Conservation (phyloP, 2,329 filamentous ascomycete species). For the Colletotrichum melonis region DNA sequence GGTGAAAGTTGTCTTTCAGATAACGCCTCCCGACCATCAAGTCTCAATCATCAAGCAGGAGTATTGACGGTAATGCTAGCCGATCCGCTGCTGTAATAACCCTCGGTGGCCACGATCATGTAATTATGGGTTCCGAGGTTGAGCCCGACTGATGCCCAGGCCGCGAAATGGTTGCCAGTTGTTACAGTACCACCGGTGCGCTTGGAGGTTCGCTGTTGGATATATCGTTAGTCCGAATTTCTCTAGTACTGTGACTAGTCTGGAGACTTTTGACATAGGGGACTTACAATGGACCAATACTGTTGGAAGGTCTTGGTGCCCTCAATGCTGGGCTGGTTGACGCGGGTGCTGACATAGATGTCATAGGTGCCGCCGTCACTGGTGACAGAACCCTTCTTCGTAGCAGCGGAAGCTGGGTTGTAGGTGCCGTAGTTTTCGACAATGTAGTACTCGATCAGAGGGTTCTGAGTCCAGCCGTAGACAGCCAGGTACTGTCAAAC, state of each 20-base stretch:
- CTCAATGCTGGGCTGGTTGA: constrained; percentile 58
- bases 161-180: constrained; percentile 62
- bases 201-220: constrained; percentile 45
- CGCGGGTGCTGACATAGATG: constrained; percentile 47
- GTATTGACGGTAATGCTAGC: constrained; percentile 17
- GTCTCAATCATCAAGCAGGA: neutral
- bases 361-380: constrained; percentile 50
- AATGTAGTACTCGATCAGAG: constrained; percentile 54
- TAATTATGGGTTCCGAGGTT: constrained; percentile 61
- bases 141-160: constrained; percentile 60
- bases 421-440: constrained; percentile 56
- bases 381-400: constrained; percentile 45
- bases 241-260: neutral
- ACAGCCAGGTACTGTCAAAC: constrained; percentile 56
- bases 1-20: neutral
- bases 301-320: constrained; percentile 62
- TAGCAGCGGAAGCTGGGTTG: constrained; percentile 51
- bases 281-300: constrained; percentile 53
- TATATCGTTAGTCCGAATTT: neutral
- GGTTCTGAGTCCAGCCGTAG: constrained; percentile 53
- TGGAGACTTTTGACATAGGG: no score
- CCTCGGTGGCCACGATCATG: constrained; percentile 62
- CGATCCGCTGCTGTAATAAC: constrained; percentile 25
- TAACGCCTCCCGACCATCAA: neutral
- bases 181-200: constrained; percentile 62